These are phyloP conservation scores for Aquilaria yunnanensis DNA, from an alignment of 345 rosid species.

Conservation along the genomic window DNA sequence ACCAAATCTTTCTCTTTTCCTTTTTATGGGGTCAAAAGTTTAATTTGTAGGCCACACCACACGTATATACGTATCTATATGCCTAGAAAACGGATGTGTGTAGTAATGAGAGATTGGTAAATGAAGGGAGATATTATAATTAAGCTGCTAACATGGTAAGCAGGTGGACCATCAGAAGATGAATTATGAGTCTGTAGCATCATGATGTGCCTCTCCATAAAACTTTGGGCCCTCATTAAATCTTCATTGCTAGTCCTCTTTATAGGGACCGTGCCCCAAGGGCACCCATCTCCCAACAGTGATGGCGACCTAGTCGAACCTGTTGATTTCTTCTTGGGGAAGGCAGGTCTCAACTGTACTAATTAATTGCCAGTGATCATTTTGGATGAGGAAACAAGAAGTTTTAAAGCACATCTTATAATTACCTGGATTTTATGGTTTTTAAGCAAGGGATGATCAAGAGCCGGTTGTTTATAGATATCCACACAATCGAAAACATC, in stretches of 20 bases:
- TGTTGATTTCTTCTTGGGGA: no score
- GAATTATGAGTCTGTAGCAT: background rate
- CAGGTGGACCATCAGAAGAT: background rate
- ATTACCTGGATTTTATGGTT: slow-evolving; percentile 5
- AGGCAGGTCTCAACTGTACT: no score
- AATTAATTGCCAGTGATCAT: no score
- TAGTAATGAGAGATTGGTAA: no score
- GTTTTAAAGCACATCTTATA: no score
- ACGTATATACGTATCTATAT: no score
- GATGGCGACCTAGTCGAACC: no score
- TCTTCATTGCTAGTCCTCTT: background rate
- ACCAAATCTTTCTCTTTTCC: no score
- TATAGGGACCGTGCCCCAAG: background rate
- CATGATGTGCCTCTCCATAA: background rate
- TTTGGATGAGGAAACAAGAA: no score
- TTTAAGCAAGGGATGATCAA: slow-evolving; percentile 4
- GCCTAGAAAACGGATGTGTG: no score
- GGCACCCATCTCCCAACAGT: background rate
- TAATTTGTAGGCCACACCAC: no score
- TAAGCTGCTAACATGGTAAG: background rate
- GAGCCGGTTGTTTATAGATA: background rate
- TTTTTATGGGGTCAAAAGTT: no score
- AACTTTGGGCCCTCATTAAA: background rate
- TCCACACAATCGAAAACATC: slow-evolving; percentile 1
- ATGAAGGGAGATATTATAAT: background rate